These are phyloP conservation scores for Striga hermonthica DNA, from an alignment of 305 asterid species.

Conservation along the genomic window DNA sequence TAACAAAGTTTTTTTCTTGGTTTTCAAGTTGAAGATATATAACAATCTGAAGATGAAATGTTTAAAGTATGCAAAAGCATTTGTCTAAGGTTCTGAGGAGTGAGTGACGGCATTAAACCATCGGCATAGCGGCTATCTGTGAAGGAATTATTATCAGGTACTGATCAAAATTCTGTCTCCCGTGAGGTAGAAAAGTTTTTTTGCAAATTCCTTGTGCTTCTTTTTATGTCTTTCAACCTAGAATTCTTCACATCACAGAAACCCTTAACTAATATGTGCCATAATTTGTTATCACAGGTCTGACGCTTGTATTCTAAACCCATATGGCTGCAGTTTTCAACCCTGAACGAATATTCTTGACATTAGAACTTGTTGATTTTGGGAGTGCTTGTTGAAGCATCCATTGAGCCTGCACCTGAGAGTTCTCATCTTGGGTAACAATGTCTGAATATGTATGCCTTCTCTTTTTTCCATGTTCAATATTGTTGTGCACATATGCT, in stretches of 20 bases:
- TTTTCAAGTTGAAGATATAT: neutral
- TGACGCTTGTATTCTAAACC: neutral
- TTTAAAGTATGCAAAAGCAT: conserved; percentile 2
- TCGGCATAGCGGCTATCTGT: neutral
- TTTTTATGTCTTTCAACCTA: neutral
- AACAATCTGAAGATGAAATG: neutral
- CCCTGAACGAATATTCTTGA: neutral
- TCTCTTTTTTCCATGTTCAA: too few relatives aligned
- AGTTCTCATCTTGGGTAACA: too few relatives aligned
- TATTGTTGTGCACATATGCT: too few relatives aligned
- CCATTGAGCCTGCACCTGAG: too few relatives aligned
- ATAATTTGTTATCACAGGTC: neutral
- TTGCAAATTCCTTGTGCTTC: neutral
- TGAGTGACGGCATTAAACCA: conserved; percentile 3
- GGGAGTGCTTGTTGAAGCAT: too few relatives aligned
- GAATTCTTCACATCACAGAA: neutral
- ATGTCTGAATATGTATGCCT: too few relatives aligned
- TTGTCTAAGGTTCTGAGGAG: conserved; percentile 2
- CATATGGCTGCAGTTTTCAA: neutral
- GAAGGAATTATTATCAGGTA: conserved; percentile 6
- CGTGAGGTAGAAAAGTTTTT: neutral
- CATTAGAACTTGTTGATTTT: neutral
- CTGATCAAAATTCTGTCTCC: neutral
- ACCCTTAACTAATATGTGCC: neutral
- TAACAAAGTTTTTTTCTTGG: neutral